Percentiles rank a stretch among this genome's conserved stretches.
Conservation (phyloP, 345 rosid genomes). For the Sonneratia caseolaris region DNA sequence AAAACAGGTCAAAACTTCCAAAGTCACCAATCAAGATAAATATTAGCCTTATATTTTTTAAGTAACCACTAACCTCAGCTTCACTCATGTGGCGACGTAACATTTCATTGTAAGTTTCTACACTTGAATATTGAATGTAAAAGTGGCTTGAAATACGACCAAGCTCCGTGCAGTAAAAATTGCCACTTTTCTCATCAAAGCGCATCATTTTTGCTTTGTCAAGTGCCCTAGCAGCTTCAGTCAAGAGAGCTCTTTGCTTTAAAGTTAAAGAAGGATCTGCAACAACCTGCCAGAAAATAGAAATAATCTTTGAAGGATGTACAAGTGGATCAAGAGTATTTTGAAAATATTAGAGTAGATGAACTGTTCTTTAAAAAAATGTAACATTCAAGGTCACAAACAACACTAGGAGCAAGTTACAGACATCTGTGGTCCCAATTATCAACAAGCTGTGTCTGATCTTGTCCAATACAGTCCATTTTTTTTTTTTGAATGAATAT, state of each 20-base stretch:
- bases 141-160: slow-evolving; percentile 99
- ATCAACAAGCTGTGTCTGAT: neutral
- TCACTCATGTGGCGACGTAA: slow-evolving; percentile 90
- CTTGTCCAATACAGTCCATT: neutral
- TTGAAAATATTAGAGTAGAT: neutral
- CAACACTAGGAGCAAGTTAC: neutral
- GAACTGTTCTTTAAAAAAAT: neutral
- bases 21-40: neutral
- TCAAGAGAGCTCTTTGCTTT: slow-evolving; percentile 81
- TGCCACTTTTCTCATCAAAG: slow-evolving; percentile 97
- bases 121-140: slow-evolving; percentile 93
- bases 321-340: neutral
- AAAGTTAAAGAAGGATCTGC: slow-evolving; percentile 79
- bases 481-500: too few relatives aligned
- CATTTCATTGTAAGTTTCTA: slow-evolving; percentile 94
- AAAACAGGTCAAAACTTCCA: neutral
- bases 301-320: neutral
- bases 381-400: neutral
- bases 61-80: slow-evolving; percentile 49
- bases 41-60: neutral
- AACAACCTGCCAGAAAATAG: slow-evolving; percentile 46
- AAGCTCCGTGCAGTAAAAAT: slow-evolving; percentile 93
- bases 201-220: slow-evolving; percentile 99
- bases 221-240: slow-evolving; percentile 95
- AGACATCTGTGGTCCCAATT: neutral